Evolutionary conservation across 148 eudicot species (phyloP).

Genomic region (Bassia scoparia): DNA sequence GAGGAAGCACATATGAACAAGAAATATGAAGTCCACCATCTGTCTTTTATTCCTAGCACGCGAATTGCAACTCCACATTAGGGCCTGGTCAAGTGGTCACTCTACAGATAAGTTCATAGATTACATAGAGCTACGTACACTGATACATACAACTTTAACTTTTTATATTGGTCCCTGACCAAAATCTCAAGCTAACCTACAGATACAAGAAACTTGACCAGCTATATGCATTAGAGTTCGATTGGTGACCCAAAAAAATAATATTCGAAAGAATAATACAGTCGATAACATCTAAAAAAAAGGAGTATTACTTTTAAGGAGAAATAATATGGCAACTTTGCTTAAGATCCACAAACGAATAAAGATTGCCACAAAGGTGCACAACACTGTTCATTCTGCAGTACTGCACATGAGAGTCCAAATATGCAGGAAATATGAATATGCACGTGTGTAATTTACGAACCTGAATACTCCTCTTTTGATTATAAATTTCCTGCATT

Average conservation of each 20-base stretch:
- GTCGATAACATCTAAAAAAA: neutral
- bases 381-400: no score
- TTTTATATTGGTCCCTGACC: neutral
- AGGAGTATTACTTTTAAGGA: neutral
- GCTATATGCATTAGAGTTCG: no score
- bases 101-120: neutral
- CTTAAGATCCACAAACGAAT: neutral
- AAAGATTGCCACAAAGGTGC: no score
- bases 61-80: neutral
- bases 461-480: conserved; percentile 63
- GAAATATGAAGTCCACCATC: neutral
- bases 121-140: neutral
- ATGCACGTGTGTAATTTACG: neutral
- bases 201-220: no score
- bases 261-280: no score
- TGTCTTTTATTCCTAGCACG: neutral
- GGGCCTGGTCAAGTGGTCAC: neutral
- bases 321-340: neutral
- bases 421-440: neutral
- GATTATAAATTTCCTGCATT: conserved; percentile 66
- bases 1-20: neutral
- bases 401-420: neutral
- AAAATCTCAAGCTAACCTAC: no score
- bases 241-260: no score
- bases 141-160: neutral